A percentile compares a stretch with the other conserved stretches of the same genome.
These are phyloP conservation scores for Geotrichum restrictum DNA, from an alignment of 1,139 yeast genomes.

Conservation along the genomic window DNA sequence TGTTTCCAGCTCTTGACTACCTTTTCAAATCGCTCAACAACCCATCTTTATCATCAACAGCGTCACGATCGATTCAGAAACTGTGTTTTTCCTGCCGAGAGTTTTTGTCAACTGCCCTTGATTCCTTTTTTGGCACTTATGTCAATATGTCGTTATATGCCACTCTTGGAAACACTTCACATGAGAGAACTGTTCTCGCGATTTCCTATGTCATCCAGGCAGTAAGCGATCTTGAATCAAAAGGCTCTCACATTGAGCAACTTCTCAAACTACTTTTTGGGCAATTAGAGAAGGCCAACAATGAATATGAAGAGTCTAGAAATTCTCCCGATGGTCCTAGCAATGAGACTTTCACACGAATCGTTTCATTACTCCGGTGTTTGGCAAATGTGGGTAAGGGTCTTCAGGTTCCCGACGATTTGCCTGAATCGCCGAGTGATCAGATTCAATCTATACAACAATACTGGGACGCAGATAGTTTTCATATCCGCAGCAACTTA, in stretches of 20 bases:
- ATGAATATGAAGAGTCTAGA: slow-evolving; percentile 5
- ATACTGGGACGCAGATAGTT: slow-evolving; percentile 44
- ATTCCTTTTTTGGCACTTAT: slow-evolving; percentile 36
- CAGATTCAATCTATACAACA: slow-evolving; percentile 17
- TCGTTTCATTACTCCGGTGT: slow-evolving; percentile 54
- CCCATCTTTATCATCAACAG: slow-evolving; percentile 33
- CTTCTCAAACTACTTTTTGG: slow-evolving; percentile 29
- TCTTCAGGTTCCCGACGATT: slow-evolving; percentile 40
- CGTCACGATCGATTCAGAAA: slow-evolving; percentile 40
- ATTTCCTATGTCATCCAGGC: slow-evolving; percentile 39
- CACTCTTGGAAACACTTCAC: slow-evolving; percentile 25
- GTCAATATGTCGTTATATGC: slow-evolving; percentile 27
- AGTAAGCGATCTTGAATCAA: slow-evolving; percentile 25
- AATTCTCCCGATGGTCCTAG: slow-evolving; percentile 13
- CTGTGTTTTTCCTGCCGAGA: slow-evolving; percentile 38
- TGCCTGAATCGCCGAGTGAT: slow-evolving; percentile 29
- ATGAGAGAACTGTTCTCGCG: slow-evolving; percentile 39
- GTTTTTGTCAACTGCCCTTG: slow-evolving; percentile 30
- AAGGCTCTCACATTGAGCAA: slow-evolving; percentile 29
- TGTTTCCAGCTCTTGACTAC: slow-evolving; percentile 34
- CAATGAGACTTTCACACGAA: slow-evolving; percentile 19
- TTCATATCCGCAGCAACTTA: slow-evolving; percentile 42
- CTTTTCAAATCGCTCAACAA: slow-evolving; percentile 37
- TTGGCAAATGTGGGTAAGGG: slow-evolving; percentile 68
- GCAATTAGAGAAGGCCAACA: slow-evolving; percentile 22